Evolutionary conservation across 257 asterid species (phyloP), one percentile per base, ranked within the genome.

Genomic region (Knoxia roxburghii): DNA sequence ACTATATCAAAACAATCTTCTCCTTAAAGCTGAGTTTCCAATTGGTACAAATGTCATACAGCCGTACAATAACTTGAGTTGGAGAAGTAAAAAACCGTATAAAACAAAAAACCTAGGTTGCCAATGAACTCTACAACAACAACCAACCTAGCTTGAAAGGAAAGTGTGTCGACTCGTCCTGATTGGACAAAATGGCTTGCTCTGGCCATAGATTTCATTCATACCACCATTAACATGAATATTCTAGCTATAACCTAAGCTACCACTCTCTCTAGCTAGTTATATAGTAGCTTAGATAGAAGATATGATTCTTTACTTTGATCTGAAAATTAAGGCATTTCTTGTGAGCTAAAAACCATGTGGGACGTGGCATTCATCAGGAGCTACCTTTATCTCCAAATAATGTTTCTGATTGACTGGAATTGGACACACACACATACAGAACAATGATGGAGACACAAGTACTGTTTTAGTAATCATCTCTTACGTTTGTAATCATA

Each of bases 401-500:
- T 26, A 61, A 71, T 52, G 70, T 26, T 26, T 59, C 10, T 37
- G 41, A 37, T n/a, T n/a, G n/a, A n/a, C n/a, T n/a, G n/a, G 65
- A 45, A 45, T 27, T 40, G 39, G 40, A 40, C 33, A 32, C 11
- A n/a, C 24, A 32, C 11, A 27, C 23, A 13, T 15, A 15, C n/a
- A 48, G 5, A 49, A 55, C 52, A 67, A 72, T 76, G 81, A 72
- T 76, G 72, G 65, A 68, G 69, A 49, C 64, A 69, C 43, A 65
- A 30, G 39, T 67, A 59, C 76, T 68, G 49, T 49, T 65, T 29
- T 45, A 23, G 12, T 37, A 67, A 54, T 58, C 54, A 58, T 57
- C 41, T 29, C 11, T 56, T 63, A 68, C 69, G 58, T 9, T 48
- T 46, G 54, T 64, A 54, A 73, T 68, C 45, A 68, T 73, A 8